Evolutionary conservation across 2,329 filamentous ascomycete genomes (phyloP), one percentile per base, ranked within the genome.

Genomic region (Talaromyces sp.): DNA sequence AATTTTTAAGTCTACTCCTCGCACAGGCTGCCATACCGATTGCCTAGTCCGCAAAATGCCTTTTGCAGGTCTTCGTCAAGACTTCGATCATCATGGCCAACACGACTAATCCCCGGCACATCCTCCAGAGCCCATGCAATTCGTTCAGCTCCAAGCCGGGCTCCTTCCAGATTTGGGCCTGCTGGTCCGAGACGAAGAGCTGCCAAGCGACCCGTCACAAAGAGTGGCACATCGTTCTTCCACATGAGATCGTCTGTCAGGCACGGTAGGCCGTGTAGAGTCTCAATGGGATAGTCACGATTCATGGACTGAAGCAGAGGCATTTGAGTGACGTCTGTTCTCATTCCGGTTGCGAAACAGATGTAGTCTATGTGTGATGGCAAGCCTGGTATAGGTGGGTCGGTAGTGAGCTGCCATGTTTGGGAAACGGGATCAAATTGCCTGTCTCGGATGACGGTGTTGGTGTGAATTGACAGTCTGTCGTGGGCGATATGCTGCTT

Each of bases 221-320:
- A 92, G 1, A 92, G 73, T 1, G 90, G 90, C 0, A 93, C 83
- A n/a, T 85, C 84, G 0, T 86, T 79, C 41, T 80, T 80, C 90
- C 89, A 93, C 81, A 87, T 88, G 62, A 93, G 76, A 66, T 93
- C 89, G 48, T 92, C 84, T 2, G 83, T 92, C 56, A 93, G 72
- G 64, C 87, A 90, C 0, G 90, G 90, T 21, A 92, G 76, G 0
- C 90, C 90, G 3, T 85, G 85, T 26, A 84, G 80, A 0, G 78
- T 81, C 17, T 84, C 74, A 35, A 93, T 81, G 0, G 88, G 88
- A 62, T 87, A 79, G 19, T 85, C 80, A 3, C 75, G 63, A 9
- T 83, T 73, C 69, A 93, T 83, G 0, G 77, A 82, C 59, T 84
- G 74, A 12, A 93, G 74, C 59, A 86, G 85, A 0, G 86, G 82